Evolutionary conservation across 306 rosid genomes (phyloP).

Genomic region (Cucumis cinereus): DNA sequence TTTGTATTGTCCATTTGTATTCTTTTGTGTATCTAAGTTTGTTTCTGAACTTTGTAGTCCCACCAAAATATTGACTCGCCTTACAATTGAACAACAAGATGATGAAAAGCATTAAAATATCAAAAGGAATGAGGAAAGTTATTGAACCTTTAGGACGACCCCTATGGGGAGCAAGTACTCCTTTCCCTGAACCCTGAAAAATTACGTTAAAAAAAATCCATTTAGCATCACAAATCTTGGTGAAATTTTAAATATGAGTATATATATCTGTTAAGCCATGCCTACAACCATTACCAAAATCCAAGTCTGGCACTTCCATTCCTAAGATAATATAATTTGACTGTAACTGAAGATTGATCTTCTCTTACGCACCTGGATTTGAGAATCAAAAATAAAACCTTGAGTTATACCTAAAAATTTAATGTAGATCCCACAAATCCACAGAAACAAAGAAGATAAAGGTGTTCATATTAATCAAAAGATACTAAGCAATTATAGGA

Average conservation of each 20-base stretch:
- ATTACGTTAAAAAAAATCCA: conserved; percentile 5
- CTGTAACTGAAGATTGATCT: conserved; percentile 62
- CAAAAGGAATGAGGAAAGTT: background rate
- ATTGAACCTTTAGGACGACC: conserved; percentile 63
- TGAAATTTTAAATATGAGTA: conserved; percentile 6
- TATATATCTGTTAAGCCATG: conserved; percentile 7
- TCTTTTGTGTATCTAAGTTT: background rate
- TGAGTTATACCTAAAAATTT: background rate
- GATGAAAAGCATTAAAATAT: background rate
- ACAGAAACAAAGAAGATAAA: background rate
- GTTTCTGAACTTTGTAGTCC: background rate
- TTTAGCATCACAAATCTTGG: background rate
- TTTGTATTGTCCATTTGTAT: background rate
- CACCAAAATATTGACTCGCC: too few species aligned
- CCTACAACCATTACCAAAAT: conserved; percentile 55
- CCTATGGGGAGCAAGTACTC: conserved; percentile 93
- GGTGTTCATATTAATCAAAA: background rate
- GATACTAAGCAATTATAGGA: background rate
- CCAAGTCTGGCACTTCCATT: conserved; percentile 92
- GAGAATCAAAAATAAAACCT: background rate
- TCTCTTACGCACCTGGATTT: conserved; percentile 66
- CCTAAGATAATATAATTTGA: conserved; percentile 68
- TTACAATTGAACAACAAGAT: too few species aligned
- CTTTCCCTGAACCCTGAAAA: conserved; percentile 70
- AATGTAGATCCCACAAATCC: background rate